These are phyloP conservation scores for Oryza meyeriana DNA, from an alignment of 176 grass and related monocot species.

Conservation along the genomic window DNA sequence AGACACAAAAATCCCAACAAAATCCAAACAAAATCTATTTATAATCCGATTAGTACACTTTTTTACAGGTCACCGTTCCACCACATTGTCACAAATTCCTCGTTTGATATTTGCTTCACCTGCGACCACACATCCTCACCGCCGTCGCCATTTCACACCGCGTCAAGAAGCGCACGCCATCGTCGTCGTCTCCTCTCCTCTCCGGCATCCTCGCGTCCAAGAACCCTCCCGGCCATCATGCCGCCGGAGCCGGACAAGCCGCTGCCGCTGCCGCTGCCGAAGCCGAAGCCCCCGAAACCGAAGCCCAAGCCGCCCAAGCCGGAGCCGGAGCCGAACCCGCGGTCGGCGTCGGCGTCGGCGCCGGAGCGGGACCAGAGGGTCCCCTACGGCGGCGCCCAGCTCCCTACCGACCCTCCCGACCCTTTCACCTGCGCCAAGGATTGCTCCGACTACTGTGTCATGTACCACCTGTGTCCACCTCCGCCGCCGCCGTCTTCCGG, in stretches of 20 bases:
- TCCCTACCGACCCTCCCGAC: background rate
- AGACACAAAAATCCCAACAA: background rate
- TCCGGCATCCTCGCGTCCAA: background rate
- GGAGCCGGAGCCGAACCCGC: background rate
- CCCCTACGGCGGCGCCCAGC: background rate
- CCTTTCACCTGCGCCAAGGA: background rate
- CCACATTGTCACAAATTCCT: background rate
- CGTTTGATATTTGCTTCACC: background rate
- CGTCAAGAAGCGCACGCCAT: background rate
- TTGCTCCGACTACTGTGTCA: slow-evolving; percentile 22
- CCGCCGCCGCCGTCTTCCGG: background rate
- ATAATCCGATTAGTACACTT: background rate
- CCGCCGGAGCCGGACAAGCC: background rate
- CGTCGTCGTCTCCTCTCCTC: background rate
- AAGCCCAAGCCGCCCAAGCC: background rate
- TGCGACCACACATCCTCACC: background rate
- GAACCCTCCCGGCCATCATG: slow-evolving; percentile 21
- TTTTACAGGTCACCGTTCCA: slow-evolving; percentile 12
- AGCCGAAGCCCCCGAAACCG: background rate
- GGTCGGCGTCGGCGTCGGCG: background rate
- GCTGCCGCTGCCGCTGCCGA: background rate
- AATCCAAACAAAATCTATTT: background rate
- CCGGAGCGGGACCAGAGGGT: background rate
- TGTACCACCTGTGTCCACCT: background rate
- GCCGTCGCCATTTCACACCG: slow-evolving; percentile 7